These are phyloP conservation scores for Dendrobium nobile DNA, from an alignment of 106 monocot species.

Conservation along the genomic window DNA sequence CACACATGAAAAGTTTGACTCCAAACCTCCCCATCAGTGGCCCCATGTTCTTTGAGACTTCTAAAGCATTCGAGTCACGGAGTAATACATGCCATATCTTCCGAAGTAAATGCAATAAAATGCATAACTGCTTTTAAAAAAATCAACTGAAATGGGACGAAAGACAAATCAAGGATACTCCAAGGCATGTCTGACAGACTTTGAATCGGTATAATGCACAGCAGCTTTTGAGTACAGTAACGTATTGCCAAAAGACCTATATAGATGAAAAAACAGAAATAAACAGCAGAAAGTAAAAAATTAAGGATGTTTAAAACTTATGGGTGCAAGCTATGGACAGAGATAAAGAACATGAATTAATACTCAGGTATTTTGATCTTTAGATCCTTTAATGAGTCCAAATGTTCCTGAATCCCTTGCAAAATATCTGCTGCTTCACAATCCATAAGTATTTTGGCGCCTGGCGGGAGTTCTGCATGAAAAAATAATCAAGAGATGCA, in stretches of 20 bases:
- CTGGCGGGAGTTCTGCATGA: slow-evolving; percentile 44
- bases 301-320: neutral
- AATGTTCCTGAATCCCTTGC: slow-evolving; percentile 52
- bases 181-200: slow-evolving; percentile 34
- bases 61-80: slow-evolving; percentile 24
- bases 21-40: slow-evolving; percentile 65
- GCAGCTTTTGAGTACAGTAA: slow-evolving; percentile 30
- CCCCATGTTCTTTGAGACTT: slow-evolving; percentile 41
- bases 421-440: slow-evolving; percentile 55
- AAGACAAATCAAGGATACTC: slow-evolving; percentile 48
- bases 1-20: neutral
- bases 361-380: slow-evolving; percentile 55
- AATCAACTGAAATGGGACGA: slow-evolving; percentile 1
- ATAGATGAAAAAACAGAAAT: slow-evolving; percentile 6
- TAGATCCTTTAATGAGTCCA: slow-evolving; percentile 43
- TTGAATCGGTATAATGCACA: slow-evolving; percentile 30
- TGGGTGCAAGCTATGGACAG: neutral
- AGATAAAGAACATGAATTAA: neutral
- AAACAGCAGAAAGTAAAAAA: neutral
- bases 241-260: slow-evolving; percentile 53
- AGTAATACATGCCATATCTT: neutral
- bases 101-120: neutral
- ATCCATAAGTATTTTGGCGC: slow-evolving; percentile 46
- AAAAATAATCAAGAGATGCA: slow-evolving; percentile 3
- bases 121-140: neutral